Base-by-base conservation (phyloP, 495 filamentous ascomycete genomes). In the Penicillium egyptiacum region DNA sequence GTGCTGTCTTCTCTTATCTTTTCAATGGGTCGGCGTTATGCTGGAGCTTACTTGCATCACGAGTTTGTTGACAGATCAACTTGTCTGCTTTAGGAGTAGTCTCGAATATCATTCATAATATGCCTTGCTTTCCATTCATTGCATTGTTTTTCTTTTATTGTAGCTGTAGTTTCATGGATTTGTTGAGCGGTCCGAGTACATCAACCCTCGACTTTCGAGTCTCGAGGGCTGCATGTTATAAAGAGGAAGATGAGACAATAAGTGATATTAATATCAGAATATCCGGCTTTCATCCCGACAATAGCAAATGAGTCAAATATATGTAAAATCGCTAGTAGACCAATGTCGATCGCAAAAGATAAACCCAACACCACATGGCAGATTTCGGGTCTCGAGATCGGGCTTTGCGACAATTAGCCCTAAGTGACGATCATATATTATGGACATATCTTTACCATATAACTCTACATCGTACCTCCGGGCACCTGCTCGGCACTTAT, bases 1-100 rank as follows among this genome's bases (percentile, higher is more conserved):
- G 23, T 56, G 44, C 56, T 45, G 51, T 51, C 41, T 48, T 37
- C 44, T 55, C 40, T 64, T 50, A 46, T 37, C 23, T 48, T 25
- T 42, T 22, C 50, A 58, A 64, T 67, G 57, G 66, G 61, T 65
- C 30, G 66, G 63, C 50, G 64, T 67, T 64, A 47, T 47, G 50
- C 50, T 26, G 63, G 66, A 54, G 61, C 49, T 55, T 41, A 40
- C 28, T 65, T 50, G 46, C 50, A 53, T 58, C 22, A 35, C 54
- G 46, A 41, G 35, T 50, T 25, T 50, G 20, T 56, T 40, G 26
- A 39, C 20, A 20, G 35, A 17, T 25, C 42, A 40, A 5, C 17
- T 42, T 56, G 8, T 47, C 25, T 49, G 20, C 6, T 41, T 53
- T 42, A 49, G 44, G 35, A 28, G 22, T 56, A 42, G 23, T 37